Conservation (phyloP, 306 rosid species). For the Acacia melanoxylon region DNA sequence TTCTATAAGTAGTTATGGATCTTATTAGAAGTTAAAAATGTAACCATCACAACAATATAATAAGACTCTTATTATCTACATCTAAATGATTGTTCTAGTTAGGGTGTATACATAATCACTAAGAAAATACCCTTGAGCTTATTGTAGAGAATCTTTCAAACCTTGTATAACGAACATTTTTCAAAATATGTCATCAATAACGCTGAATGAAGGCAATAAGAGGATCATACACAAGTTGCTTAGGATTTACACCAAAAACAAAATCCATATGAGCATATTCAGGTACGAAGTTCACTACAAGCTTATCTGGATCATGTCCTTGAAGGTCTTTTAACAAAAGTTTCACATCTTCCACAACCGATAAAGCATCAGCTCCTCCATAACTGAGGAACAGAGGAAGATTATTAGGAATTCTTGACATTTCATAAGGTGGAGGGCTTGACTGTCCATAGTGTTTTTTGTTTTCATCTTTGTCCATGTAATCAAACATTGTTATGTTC, state of each 20-base stretch:
- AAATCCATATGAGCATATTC: constrained; percentile 80
- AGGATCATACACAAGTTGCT: constrained; percentile 63
- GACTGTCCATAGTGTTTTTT: constrained; percentile 60
- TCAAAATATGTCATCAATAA: constrained; percentile 35
- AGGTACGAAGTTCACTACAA: constrained; percentile 54
- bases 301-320: constrained; percentile 58
- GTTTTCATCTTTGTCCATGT: constrained; percentile 40
- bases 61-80: background rate
- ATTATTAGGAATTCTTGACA: constrained; percentile 60
- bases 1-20: background rate
- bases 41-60: background rate
- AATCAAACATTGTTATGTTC: constrained; percentile 56
- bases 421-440: constrained; percentile 63
- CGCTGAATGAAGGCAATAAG: constrained; percentile 61
- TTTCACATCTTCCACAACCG: constrained; percentile 64
- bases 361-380: constrained; percentile 68
- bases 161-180: background rate
- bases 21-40: background rate
- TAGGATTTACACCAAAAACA: constrained; percentile 65
- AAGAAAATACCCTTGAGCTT: background rate
- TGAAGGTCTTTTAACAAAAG: constrained; percentile 46
- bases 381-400: constrained; percentile 66
- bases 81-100: background rate
- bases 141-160: background rate
- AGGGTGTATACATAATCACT: background rate